These are phyloP conservation scores for Forsythia suspensa DNA, from an alignment of 257 asterid species.

Conservation along the genomic window DNA sequence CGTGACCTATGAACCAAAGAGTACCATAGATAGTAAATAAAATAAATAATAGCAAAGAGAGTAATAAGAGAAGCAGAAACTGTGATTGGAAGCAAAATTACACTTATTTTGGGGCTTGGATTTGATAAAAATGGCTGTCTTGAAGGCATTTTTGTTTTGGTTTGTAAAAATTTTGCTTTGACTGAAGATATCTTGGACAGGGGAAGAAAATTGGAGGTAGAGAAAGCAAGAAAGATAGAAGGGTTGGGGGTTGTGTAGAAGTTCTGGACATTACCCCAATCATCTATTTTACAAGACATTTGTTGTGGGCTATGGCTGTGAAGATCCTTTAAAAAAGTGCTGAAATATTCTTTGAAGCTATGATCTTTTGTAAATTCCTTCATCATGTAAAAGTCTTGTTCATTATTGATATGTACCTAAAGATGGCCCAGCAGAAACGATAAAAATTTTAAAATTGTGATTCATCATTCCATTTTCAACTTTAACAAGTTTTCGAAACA, in stretches of 20 bases:
- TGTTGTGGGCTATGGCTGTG: slow-evolving; percentile 26
- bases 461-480: slow-evolving; percentile 41
- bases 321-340: slow-evolving; percentile 4
- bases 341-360: neutral
- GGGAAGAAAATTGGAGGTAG: neutral
- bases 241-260: slow-evolving; percentile 11
- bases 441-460: slow-evolving; percentile 27
- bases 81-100: slow-evolving; percentile 49
- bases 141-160: slow-evolving; percentile 44
- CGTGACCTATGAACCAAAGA: slow-evolving; percentile 67
- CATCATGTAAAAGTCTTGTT: slow-evolving; percentile 20
- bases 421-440: slow-evolving; percentile 29
- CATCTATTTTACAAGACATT: slow-evolving; percentile 15
- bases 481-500: neutral
- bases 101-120: slow-evolving; percentile 44
- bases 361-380: neutral
- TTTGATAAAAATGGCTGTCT: slow-evolving; percentile 52
- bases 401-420: slow-evolving; percentile 29
- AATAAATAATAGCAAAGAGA: slow-evolving; percentile 62
- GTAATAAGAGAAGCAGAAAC: slow-evolving; percentile 54
- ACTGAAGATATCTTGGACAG: neutral
- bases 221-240: neutral
- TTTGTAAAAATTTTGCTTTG: slow-evolving; percentile 20
- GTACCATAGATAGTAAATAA: slow-evolving; percentile 69
- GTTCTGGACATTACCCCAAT: neutral